Evolutionary conservation across 345 rosid genomes (phyloP).

Genomic region (Punica granatum): DNA sequence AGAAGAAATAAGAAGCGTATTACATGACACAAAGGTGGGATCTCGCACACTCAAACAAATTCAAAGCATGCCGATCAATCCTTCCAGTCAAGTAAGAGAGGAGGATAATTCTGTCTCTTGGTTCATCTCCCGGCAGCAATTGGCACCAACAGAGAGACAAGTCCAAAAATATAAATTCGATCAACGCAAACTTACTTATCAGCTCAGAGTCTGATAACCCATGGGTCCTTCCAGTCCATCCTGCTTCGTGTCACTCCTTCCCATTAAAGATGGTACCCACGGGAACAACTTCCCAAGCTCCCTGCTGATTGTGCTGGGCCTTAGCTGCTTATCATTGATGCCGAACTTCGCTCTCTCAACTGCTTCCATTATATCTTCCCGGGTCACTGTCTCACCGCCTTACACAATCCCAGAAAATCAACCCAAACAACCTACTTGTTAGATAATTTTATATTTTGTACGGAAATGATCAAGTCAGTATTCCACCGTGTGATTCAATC

Average conservation of each 20-base stretch:
- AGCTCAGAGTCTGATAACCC: slow-evolving; percentile 85
- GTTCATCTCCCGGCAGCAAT: neutral
- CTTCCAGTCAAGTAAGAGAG: neutral
- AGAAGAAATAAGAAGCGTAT: neutral
- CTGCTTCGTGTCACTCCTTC: slow-evolving; percentile 44
- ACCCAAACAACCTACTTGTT: neutral
- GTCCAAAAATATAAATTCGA: neutral
- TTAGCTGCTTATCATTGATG: slow-evolving; percentile 52
- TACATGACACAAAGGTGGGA: neutral
- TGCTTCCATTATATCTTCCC: slow-evolving; percentile 98
- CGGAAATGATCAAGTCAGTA: neutral
- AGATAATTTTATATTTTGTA: neutral
- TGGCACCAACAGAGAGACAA: neutral
- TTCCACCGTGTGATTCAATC: neutral
- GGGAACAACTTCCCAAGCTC: slow-evolving; percentile 82
- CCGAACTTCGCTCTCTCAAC: slow-evolving; percentile 94
- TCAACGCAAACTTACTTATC: slow-evolving; percentile 13
- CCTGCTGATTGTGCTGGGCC: slow-evolving; percentile 46
- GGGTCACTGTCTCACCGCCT: slow-evolving; percentile 64
- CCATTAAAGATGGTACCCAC: slow-evolving; percentile 78
- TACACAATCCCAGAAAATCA: neutral
- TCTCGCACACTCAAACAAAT: neutral
- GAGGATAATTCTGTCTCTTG: neutral
- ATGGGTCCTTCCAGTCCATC: slow-evolving; percentile 66
- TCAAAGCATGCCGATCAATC: neutral